These are phyloP conservation scores for Diplocarpon mali DNA, from an alignment of 2,329 filamentous ascomycete species.

Conservation along the genomic window DNA sequence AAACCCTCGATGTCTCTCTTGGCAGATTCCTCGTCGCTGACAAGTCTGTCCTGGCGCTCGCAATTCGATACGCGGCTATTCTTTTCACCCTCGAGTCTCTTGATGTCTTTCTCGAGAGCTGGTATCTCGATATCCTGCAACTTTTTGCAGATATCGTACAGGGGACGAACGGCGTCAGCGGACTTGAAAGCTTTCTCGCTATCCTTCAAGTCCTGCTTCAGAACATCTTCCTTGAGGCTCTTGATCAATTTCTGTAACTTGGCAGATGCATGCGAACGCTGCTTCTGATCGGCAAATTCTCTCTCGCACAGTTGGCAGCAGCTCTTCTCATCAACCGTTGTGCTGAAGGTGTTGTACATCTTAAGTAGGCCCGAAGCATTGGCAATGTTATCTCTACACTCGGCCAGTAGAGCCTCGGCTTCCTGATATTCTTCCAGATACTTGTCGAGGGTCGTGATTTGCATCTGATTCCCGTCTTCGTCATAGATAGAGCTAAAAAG, in stretches of 20 bases:
- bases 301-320: conserved; percentile 69
- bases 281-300: conserved; percentile 48
- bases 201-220: conserved; percentile 49
- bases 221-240: conserved; percentile 49
- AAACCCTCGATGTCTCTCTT: conserved; percentile 67
- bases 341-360: conserved; percentile 60
- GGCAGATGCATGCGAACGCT: conserved; percentile 52
- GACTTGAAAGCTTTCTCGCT: conserved; percentile 40
- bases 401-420: conserved; percentile 40
- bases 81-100: conserved; percentile 49
- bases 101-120: conserved; percentile 50
- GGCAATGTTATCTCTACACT: conserved; percentile 50
- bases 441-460: conserved; percentile 38
- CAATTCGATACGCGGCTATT: conserved; percentile 47
- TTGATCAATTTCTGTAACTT: conserved; percentile 55
- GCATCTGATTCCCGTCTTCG: conserved; percentile 27
- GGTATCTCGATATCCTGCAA: conserved; percentile 61
- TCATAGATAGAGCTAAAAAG: conserved; percentile 40
- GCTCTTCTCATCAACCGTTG: conserved; percentile 54
- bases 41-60: conserved; percentile 55
- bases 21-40: conserved; percentile 52
- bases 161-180: conserved; percentile 50
- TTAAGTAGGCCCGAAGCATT: conserved; percentile 58
- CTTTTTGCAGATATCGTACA: conserved; percentile 65
- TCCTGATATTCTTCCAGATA: conserved; percentile 40